Evolutionary conservation across 2,329 filamentous ascomycete species (phyloP).

Genomic region (Microdochium paspali): DNA sequence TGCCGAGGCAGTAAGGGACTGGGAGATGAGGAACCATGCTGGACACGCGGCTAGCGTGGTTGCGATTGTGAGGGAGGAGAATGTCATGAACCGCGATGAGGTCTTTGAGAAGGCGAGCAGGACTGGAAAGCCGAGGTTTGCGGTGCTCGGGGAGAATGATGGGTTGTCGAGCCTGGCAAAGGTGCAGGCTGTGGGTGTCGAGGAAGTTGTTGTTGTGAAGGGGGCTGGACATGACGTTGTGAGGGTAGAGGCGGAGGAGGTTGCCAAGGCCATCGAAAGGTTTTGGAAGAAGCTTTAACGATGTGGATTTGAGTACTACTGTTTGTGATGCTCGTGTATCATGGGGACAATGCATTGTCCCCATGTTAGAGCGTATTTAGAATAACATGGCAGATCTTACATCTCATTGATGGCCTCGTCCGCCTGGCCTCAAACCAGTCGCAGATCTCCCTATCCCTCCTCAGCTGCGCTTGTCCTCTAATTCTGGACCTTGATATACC

Average conservation of each 20-base stretch:
- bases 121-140: slow-evolving; percentile 15
- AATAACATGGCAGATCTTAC: too few relatives aligned
- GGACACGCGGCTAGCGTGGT: slow-evolving; percentile 36
- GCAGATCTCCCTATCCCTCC: too few relatives aligned
- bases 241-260: slow-evolving; percentile 23
- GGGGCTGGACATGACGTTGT: slow-evolving; percentile 29
- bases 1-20: slow-evolving; percentile 33
- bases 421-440: too few relatives aligned
- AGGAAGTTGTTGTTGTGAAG: slow-evolving; percentile 23
- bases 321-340: too few relatives aligned
- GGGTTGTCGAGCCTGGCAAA: slow-evolving; percentile 20
- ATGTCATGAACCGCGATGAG: slow-evolving; percentile 25
- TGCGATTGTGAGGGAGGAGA: slow-evolving; percentile 34
- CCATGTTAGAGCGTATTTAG: too few relatives aligned
- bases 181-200: slow-evolving; percentile 20
- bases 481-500: too few relatives aligned
- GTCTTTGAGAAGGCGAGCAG: slow-evolving; percentile 17
- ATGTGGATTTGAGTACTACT: not conserved
- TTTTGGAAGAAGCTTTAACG: slow-evolving; percentile 13
- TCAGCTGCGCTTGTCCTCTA: too few relatives aligned
- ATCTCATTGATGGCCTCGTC: too few relatives aligned
- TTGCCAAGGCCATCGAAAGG: slow-evolving; percentile 18
- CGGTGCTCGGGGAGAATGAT: slow-evolving; percentile 26
- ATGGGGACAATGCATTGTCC: too few relatives aligned
- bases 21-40: slow-evolving; percentile 34